Base-by-base conservation (phyloP, 2,329 filamentous ascomycete species). In the Diaporthe australafricana region DNA sequence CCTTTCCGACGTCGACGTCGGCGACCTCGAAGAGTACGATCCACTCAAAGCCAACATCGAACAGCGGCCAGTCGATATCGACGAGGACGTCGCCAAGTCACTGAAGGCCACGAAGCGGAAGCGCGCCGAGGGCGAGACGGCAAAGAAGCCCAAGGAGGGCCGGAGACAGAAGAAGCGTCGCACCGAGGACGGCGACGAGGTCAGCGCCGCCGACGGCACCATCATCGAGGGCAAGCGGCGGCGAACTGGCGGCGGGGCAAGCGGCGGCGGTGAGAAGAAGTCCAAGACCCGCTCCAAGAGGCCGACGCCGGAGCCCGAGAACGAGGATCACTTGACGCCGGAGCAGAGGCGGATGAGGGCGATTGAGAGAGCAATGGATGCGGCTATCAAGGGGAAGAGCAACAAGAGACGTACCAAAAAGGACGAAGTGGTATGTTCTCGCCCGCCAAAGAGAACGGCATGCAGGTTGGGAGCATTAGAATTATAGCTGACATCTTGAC, bases 341-440 rank as follows among this genome's bases (percentile, higher is more conserved):
- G 94, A 96, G 81, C 94, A 98, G 84, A 89, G 94, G 77, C 90
- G 95, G 77, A 91, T 93, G 77, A 89, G 94, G 76, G 95, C 94
- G 25, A 91, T 99, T 68, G 94, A 98, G 78, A 89, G 92, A 76
- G 93, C 94, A 70, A 94, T 98, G 84, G 94, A 98, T 81, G 93
- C 93, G 70, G 95, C 95, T 1, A 86, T 97, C 77, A 97, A 97
- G 85, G 94, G 93, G 76, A 91, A 93, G 14, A 88, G 86, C 70
- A 73, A 56, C 50, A 94, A 94, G 77, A 88, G 91, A 74, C 88
- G 92, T 76, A 83, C 89, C 89, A 96, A 94, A 86, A 94, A 94
- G 86, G 93, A 95, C 79, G 95, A 96, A 77, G 95, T 97, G 81
- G 93, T 95, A 87, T 69, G 91, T 86, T 27, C n/a, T 35, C n/a